These are phyloP conservation scores for cucumber (Cucumis sativus) DNA, from an alignment of 306 rosid genomes.

Conservation along the genomic window DNA sequence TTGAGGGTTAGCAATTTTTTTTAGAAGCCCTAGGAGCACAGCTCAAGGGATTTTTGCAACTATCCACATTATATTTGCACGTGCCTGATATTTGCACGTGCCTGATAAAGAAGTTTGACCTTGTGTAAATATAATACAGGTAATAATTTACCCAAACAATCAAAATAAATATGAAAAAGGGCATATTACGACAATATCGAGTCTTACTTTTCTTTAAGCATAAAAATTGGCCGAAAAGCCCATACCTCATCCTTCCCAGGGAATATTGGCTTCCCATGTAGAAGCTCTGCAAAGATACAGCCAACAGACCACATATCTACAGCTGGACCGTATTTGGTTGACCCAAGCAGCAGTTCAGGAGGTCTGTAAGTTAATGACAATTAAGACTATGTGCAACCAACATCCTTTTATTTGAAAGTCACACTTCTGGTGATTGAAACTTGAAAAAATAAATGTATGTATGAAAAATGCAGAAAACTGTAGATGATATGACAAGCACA, in stretches of 20 bases:
- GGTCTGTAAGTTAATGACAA: constrained; percentile 21
- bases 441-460: neutral
- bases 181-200: neutral
- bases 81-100: neutral
- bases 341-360: constrained; percentile 42
- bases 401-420: neutral
- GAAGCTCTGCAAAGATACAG: constrained; percentile 42
- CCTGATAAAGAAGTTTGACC: neutral
- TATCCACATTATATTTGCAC: no score
- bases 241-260: constrained; percentile 46
- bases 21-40: no score
- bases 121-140: no score
- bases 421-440: neutral
- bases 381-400: neutral
- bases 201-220: neutral
- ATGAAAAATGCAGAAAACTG: neutral
- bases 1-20: no score
- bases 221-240: neutral
- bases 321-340: constrained; percentile 46
- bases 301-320: constrained; percentile 56
- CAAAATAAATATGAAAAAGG: neutral
- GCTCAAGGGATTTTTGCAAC: neutral
- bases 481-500: neutral
- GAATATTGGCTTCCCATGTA: constrained; percentile 48
- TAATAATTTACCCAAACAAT: neutral